phyloP scores from a whole-genome alignment of 75 land plant species.

The Selaginella tamariscina region DNA sequence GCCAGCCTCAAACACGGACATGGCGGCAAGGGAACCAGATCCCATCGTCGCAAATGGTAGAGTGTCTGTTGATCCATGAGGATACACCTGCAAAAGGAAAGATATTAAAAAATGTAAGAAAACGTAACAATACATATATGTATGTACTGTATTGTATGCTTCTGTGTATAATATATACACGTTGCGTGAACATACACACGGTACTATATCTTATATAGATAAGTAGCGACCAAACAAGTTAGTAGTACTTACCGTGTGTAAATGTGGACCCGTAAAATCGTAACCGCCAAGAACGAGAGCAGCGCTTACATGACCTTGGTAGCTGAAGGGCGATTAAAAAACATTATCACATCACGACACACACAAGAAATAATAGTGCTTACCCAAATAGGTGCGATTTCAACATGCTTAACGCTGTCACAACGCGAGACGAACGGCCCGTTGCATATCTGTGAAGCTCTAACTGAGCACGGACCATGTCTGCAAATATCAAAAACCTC shows the following conservation, averaged over 20 bases:
- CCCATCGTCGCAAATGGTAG: slow-evolving; percentile 99
- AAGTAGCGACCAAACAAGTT: not conserved
- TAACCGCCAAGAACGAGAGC: slow-evolving; percentile 95
- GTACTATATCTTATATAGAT: not conserved
- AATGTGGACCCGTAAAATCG: slow-evolving; percentile 94
- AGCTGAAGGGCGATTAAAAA: slow-evolving; percentile 26
- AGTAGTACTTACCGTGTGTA: slow-evolving; percentile 71
- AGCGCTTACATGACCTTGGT: slow-evolving; percentile 92
- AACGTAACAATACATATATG: too few species aligned
- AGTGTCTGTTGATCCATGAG: slow-evolving; percentile 94
- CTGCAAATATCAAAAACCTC: slow-evolving; percentile 26
- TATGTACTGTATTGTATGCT: too few species aligned
- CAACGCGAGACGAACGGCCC: slow-evolving; percentile 82
- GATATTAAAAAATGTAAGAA: too few species aligned
- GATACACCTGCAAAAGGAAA: too few species aligned
- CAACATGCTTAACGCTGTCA: slow-evolving; percentile 84
- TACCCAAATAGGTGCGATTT: slow-evolving; percentile 87
- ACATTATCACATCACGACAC: not conserved
- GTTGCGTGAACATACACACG: too few species aligned
- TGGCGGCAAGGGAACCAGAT: slow-evolving; percentile 95
- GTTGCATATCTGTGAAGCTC: slow-evolving; percentile 90
- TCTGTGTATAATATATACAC: too few species aligned
- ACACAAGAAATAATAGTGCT: not conserved
- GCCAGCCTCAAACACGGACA: slow-evolving; percentile 84
- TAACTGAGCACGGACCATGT: slow-evolving; percentile 95